Evolutionary conservation across 2,329 filamentous ascomycete species (phyloP), one percentile per base, ranked within the genome.

Genomic region (Tolypocladium ovalisporum): DNA sequence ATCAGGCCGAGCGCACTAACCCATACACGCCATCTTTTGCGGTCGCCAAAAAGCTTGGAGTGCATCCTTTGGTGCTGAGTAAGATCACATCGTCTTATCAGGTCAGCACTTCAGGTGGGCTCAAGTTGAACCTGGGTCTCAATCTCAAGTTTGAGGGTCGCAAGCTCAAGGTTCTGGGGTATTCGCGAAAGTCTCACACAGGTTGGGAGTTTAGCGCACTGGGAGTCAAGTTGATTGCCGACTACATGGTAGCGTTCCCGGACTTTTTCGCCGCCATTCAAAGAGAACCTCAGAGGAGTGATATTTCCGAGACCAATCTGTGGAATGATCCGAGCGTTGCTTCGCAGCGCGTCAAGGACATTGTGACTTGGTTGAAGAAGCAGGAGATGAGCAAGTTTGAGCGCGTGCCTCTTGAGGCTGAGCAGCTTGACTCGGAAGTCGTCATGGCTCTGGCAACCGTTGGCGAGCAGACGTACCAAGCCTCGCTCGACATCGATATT

Each of bases 71-170:
- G 54, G 88, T 94, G 2, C 77, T 99, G 36, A 96, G 92, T 72
- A 99, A 96, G 78, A 89, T 99, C 66, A 97, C 94, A 0, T 96
- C 94, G 1, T 92, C 93, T 0, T 97, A 96, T 71, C 88, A 87
- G 56, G 89, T 99, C 58, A 84, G 84, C 57, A 82, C 75, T 22
- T 84, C 93, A 4, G 90, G 90, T 58, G 90, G 89, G 29, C 78
- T 91, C 58, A 88, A 89, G 65, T 80, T 96, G 61, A 99, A 99
- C 66, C 77, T 99, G 29, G 94, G 94, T 0, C 79, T 99, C 60
- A 99, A 99, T 67, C 80, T 99, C 63, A 99, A 99, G 71, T 99
- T 99, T 59, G 94, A 99, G 70, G 90, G 85, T 2, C 93, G 90
- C 74, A 96, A 97, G 73, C 81, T 92, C 64, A 99, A 99, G 75